Evolutionary conservation across 306 rosid species (phyloP).

Genomic region (Lablab purpureus): DNA sequence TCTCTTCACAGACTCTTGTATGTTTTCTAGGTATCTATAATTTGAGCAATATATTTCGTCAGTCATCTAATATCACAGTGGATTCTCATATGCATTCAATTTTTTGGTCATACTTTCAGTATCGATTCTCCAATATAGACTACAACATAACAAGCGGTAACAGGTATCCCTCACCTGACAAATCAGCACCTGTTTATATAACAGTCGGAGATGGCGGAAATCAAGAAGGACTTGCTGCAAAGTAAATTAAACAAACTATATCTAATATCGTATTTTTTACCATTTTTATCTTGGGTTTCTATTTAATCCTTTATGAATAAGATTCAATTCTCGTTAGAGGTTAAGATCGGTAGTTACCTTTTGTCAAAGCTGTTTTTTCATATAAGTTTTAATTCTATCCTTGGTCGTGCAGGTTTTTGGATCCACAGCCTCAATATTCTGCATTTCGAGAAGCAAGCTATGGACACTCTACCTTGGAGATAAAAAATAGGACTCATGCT

Average conservation of each 20-base stretch:
- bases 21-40: conserved; percentile 27
- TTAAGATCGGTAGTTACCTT: neutral
- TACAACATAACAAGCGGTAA: conserved; percentile 76
- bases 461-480: conserved; percentile 93
- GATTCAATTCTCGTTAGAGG: conserved; percentile 3
- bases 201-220: conserved; percentile 99
- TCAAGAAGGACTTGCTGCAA: conserved; percentile 96
- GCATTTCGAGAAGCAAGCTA: conserved; percentile 96
- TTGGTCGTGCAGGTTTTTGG: conserved; percentile 65
- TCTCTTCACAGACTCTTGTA: conserved; percentile 29
- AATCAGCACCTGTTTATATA: conserved; percentile 90
- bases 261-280: neutral
- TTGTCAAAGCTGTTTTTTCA: conserved; percentile 5
- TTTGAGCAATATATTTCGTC: conserved; percentile 30
- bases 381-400: conserved; percentile 16
- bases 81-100: conserved; percentile 35
- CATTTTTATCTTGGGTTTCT: conserved; percentile 13
- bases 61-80: conserved; percentile 26
- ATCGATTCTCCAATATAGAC: conserved; percentile 75
- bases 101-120: conserved; percentile 59
- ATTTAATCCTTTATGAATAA: neutral
- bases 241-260: conserved; percentile 51
- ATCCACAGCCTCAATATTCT: conserved; percentile 96
- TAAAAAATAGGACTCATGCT: conserved; percentile 87
- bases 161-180: conserved; percentile 71